These are phyloP conservation scores for Hypoxylon perforatum DNA, from an alignment of 495 filamentous ascomycete species.

Conservation along the genomic window DNA sequence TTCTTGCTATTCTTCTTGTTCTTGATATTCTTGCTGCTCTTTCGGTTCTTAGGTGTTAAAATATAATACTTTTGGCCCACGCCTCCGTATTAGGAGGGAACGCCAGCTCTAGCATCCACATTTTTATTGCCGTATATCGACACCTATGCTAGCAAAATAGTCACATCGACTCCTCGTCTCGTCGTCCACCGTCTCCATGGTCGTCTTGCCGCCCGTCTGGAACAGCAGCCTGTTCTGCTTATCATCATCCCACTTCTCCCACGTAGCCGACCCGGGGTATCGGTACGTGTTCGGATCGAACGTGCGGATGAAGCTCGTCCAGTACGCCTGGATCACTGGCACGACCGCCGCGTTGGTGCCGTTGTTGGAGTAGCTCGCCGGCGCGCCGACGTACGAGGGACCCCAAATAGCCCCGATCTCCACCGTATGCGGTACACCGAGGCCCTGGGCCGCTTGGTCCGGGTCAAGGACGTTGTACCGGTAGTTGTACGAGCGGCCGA, in stretches of 20 bases:
- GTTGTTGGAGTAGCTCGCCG: constrained; percentile 63
- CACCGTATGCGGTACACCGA: constrained; percentile 71
- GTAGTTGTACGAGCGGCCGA: constrained; percentile 67
- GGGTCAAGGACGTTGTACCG: constrained; percentile 73
- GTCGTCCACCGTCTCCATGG: constrained; percentile 65
- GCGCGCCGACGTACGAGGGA: constrained; percentile 38
- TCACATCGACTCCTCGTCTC: constrained; percentile 62
- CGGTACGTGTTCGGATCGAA: constrained; percentile 71
- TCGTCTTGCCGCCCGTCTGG: constrained; percentile 62
- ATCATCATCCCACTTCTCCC: constrained; percentile 45
- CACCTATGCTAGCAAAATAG: constrained; percentile 65
- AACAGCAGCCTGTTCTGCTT: constrained; percentile 63
- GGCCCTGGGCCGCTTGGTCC: constrained; percentile 56
- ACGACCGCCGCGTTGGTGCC: constrained; percentile 62
- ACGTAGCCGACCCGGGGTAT: constrained; percentile 43
- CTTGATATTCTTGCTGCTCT: too few species aligned
- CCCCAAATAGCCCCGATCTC: constrained; percentile 73
- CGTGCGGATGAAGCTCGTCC: constrained; percentile 73
- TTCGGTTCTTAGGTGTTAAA: too few species aligned
- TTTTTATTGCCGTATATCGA: constrained; percentile 60
- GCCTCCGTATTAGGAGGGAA: background rate
- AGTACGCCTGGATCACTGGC: constrained; percentile 72
- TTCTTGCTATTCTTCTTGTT: too few species aligned
- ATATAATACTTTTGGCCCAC: background rate
- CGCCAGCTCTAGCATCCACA: too few species aligned